phyloP scores from a whole-genome alignment of 148 eudicot species.

The Rheum nobile region DNA sequence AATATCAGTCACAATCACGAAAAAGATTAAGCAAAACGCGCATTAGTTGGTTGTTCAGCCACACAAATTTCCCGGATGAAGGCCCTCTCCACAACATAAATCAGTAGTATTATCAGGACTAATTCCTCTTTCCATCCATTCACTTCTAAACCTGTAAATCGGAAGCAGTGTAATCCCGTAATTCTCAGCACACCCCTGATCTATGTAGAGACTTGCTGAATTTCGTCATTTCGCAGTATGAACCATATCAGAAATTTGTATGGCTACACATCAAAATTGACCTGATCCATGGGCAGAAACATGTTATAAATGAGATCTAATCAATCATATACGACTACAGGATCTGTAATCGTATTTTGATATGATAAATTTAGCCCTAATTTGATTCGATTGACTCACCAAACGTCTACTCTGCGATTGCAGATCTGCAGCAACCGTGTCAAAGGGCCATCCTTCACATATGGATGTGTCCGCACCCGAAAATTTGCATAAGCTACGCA shows the following conservation, averaged over 20 bases:
- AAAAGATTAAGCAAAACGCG: not conserved
- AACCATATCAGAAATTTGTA: too few species aligned
- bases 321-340: too few species aligned
- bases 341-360: too few species aligned
- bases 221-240: not conserved
- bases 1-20: too few species aligned
- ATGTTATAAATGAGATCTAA: not conserved
- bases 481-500: not conserved
- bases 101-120: not conserved
- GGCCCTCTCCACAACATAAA: not conserved
- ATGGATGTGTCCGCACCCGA: not conserved
- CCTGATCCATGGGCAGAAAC: not conserved
- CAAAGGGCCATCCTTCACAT: not conserved
- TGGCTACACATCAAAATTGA: too few species aligned
- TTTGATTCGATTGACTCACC: not conserved
- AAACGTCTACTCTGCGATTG: not conserved
- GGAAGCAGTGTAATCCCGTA: not conserved
- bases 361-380: too few species aligned
- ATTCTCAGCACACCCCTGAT: not conserved
- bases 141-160: too few species aligned
- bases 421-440: not conserved
- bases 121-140: not conserved
- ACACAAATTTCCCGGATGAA: not conserved
- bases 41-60: not conserved
- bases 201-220: not conserved